Percentiles rank a stretch among this genome's conserved stretches.
phyloP scores from a whole-genome alignment of 495 filamentous ascomycete genomes.

The Aspergillus ellipticus region DNA sequence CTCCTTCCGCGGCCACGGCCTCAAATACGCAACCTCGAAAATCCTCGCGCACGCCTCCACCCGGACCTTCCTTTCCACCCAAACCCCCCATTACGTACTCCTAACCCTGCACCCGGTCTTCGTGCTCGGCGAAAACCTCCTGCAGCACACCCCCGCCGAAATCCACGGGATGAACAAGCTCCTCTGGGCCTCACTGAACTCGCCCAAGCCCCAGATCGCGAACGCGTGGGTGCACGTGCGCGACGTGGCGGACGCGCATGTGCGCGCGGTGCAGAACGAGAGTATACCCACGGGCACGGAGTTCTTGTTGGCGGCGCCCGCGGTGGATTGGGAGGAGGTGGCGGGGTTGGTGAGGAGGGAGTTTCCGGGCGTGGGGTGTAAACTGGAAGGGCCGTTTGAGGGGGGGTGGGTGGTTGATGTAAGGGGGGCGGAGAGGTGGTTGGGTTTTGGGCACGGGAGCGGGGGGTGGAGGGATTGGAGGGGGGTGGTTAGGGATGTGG shows the following conservation, averaged over 20 bases:
- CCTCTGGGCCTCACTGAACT: conserved; percentile 3
- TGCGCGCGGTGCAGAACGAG: conserved; percentile 2
- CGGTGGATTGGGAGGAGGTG: neutral
- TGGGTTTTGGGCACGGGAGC: neutral
- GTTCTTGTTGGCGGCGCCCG: neutral
- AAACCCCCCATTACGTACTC: conserved; percentile 16
- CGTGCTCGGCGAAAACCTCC: conserved; percentile 14
- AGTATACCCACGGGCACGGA: neutral
- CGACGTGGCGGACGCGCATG: conserved; percentile 20
- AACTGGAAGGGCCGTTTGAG: neutral
- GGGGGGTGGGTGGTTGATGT: neutral
- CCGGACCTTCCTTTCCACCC: conserved; percentile 19
- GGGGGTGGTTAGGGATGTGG: neutral
- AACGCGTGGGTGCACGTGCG: conserved; percentile 17
- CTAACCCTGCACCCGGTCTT: conserved; percentile 18
- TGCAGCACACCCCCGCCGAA: conserved; percentile 7
- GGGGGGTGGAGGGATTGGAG: neutral
- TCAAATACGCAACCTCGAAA: conserved; percentile 22
- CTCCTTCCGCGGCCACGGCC: neutral
- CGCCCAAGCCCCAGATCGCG: conserved; percentile 1
- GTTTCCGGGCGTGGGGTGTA: neutral
- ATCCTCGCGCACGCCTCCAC: conserved; percentile 26
- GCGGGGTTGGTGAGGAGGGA: neutral
- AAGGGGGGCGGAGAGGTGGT: neutral
- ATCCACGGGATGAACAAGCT: conserved; percentile 13